Evolutionary conservation across 1,284 basidiomycete genomes (phyloP).

Genomic region (Malassezia yamatoensis): DNA sequence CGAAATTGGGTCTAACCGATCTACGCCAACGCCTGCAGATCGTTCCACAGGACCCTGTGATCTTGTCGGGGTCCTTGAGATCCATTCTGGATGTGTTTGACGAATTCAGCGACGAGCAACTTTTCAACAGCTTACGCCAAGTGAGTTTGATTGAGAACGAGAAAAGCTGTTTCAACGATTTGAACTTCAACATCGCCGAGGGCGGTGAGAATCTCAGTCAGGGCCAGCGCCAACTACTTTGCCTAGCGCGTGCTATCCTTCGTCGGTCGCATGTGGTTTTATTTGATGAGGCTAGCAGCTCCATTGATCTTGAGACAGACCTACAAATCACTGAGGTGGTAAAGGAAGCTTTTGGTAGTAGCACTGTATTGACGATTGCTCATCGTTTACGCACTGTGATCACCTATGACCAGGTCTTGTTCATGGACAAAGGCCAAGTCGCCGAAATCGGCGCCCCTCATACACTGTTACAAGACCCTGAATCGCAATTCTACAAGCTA

Average conservation of each 20-base stretch:
- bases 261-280: conserved; percentile 34
- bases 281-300: conserved; percentile 46
- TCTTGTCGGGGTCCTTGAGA: conserved; percentile 36
- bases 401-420: conserved; percentile 51
- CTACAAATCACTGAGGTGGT: conserved; percentile 63
- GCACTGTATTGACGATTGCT: conserved; percentile 71
- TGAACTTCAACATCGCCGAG: conserved; percentile 32
- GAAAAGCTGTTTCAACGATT: conserved; percentile 17
- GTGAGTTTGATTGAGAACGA: not conserved
- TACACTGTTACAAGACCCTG: conserved; percentile 44
- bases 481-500: conserved; percentile 28
- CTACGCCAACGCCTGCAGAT: conserved; percentile 53
- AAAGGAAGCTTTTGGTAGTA: conserved; percentile 63
- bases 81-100: conserved; percentile 30
- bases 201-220: conserved; percentile 41
- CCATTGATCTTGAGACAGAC: conserved; percentile 38
- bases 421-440: conserved; percentile 51
- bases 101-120: conserved; percentile 27
- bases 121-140: conserved; percentile 18
- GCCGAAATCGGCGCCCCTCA: conserved; percentile 52
- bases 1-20: conserved; percentile 50
- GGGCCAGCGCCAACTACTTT: conserved; percentile 42
- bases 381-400: conserved; percentile 52
- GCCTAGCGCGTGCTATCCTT: conserved; percentile 40
- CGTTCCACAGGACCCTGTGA: conserved; percentile 49